A percentile compares a stretch with the other conserved stretches of the same genome.
Conservation (phyloP, 257 asterid species). For the Eustoma russellianum region DNA sequence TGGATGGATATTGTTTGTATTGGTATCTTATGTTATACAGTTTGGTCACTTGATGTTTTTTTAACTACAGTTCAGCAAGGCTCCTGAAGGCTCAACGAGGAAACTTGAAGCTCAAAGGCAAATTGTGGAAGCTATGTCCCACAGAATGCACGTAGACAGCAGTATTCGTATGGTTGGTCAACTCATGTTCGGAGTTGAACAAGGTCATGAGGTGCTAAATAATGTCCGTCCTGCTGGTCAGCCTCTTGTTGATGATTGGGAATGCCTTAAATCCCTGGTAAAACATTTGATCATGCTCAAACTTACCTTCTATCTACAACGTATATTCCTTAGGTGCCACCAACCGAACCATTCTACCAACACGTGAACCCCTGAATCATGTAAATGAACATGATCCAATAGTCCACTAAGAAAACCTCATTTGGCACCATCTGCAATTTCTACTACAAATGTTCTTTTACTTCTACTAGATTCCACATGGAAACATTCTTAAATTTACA, state of each 20-base stretch:
- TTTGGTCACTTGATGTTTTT: background rate
- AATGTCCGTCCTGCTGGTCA: conserved; percentile 53
- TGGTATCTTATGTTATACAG: too few species aligned
- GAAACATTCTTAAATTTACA: too few species aligned
- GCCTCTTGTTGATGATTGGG: conserved; percentile 85
- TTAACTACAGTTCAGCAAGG: conserved; percentile 38
- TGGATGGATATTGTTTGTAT: too few species aligned
- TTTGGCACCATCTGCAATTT: too few species aligned
- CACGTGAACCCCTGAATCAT: background rate
- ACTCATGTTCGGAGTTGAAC: conserved; percentile 65
- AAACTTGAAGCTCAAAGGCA: conserved; percentile 78
- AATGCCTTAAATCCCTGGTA: conserved; percentile 81
- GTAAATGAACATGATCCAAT: background rate
- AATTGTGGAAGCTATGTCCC: conserved; percentile 70
- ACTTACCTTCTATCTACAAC: too few species aligned
- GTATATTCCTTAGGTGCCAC: background rate
- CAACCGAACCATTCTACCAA: background rate
- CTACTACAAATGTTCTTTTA: too few species aligned
- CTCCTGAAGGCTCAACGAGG: conserved; percentile 62
- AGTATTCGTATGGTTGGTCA: conserved; percentile 58
- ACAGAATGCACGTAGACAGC: conserved; percentile 60
- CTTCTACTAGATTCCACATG: too few species aligned
- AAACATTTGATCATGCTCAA: too few species aligned
- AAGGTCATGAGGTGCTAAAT: conserved; percentile 47
- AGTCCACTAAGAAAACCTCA: too few species aligned